Evolutionary conservation across 768 basidiomycete species (phyloP).

Genomic region (Strobilomyces confusus): DNA sequence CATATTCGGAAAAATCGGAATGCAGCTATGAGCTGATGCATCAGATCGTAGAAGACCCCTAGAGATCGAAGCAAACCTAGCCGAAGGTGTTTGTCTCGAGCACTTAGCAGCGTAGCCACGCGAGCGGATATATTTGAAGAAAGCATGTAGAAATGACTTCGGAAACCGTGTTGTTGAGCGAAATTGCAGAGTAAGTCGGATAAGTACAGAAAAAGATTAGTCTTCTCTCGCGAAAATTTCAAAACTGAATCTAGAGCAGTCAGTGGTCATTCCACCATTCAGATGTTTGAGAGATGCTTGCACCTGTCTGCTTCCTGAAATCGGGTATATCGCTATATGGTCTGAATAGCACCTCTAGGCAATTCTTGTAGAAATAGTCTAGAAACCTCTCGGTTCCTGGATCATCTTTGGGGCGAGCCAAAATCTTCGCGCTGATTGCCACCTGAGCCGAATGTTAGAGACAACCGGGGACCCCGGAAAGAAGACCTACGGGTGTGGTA

Average conservation of each 20-base stretch:
- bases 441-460: slow-evolving; percentile 17
- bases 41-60: slow-evolving; percentile 7
- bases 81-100: slow-evolving; percentile 87
- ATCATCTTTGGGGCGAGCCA: slow-evolving; percentile 70
- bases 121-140: slow-evolving; percentile 71
- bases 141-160: slow-evolving; percentile 87
- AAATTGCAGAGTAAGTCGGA: slow-evolving; percentile 91
- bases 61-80: slow-evolving; percentile 57
- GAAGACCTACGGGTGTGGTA: slow-evolving; percentile 32
- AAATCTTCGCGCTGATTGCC: slow-evolving; percentile 39
- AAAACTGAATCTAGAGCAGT: slow-evolving; percentile 46
- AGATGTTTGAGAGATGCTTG: neutral
- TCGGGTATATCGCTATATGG: slow-evolving; percentile 76
- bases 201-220: slow-evolving; percentile 82
- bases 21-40: slow-evolving; percentile 52
- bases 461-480: neutral
- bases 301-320: slow-evolving; percentile 49
- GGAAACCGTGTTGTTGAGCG: slow-evolving; percentile 84
- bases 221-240: slow-evolving; percentile 64
- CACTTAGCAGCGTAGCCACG: slow-evolving; percentile 72
- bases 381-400: slow-evolving; percentile 85
- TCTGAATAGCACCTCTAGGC: slow-evolving; percentile 71
- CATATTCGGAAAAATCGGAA: slow-evolving; percentile 89
- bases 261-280: slow-evolving; percentile 4
- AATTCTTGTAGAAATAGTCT: slow-evolving; percentile 90